Conservation (phyloP, 768 basidiomycete genomes). For the Nidularia pulvinata region DNA sequence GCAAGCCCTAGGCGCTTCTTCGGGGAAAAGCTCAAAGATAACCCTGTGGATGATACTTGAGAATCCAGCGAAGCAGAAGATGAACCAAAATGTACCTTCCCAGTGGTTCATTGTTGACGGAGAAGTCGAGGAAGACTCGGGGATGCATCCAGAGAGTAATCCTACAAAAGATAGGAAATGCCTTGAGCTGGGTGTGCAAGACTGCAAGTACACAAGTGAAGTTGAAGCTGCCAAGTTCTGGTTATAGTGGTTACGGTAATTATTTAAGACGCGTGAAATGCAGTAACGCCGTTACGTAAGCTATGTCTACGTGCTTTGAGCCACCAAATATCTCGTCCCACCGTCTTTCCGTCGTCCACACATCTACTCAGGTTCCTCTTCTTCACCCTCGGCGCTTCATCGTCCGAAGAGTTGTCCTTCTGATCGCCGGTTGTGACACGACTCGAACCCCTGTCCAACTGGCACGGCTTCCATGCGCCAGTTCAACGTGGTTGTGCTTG, state of each 20-base stretch:
- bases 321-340: too few relatives aligned
- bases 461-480: constrained; percentile 46
- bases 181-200: background rate
- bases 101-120: constrained; percentile 41
- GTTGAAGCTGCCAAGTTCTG: too few relatives aligned
- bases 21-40: constrained; percentile 75
- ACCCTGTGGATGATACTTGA: constrained; percentile 38
- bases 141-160: constrained; percentile 46
- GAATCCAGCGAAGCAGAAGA: background rate
- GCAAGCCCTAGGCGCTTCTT: constrained; percentile 70
- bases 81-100: constrained; percentile 47
- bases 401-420: too few relatives aligned
- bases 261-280: too few relatives aligned
- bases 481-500: constrained; percentile 80
- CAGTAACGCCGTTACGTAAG: too few relatives aligned
- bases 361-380: too few relatives aligned
- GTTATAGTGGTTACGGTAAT: too few relatives aligned
- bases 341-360: too few relatives aligned
- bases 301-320: too few relatives aligned
- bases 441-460: too few relatives aligned
- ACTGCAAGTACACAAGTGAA: background rate
- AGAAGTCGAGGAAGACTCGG: constrained; percentile 70
- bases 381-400: too few relatives aligned
- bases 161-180: background rate
- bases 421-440: too few relatives aligned